Percentiles rank a stretch among this genome's conserved stretches.
Conservation (phyloP, 164 flowering plant species). For the Dillenia turbinata region DNA sequence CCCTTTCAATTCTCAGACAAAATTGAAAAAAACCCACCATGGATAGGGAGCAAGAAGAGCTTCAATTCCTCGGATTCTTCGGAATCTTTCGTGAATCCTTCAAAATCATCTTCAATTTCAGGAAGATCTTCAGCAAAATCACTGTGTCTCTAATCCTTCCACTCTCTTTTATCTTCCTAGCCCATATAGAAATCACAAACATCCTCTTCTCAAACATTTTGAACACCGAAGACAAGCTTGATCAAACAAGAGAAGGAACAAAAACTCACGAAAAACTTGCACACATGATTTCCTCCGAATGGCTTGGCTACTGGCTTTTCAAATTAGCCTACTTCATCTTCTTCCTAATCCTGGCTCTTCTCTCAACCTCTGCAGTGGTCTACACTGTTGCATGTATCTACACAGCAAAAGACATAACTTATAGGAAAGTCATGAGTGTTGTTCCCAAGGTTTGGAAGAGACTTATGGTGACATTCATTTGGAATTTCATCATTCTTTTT, state of each 20-base stretch:
- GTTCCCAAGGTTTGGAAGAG: slow-evolving; percentile 61
- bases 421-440: slow-evolving; percentile 36
- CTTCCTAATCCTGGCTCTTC: slow-evolving; percentile 29
- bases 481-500: slow-evolving; percentile 23
- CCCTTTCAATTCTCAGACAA: too few relatives aligned
- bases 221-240: slow-evolving; percentile 1
- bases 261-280: too few relatives aligned
- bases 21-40: not conserved
- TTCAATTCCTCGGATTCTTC: slow-evolving; percentile 21
- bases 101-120: slow-evolving; percentile 19
- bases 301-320: slow-evolving; percentile 25
- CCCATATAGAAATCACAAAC: slow-evolving; percentile 12
- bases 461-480: slow-evolving; percentile 48
- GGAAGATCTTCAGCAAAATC: slow-evolving; percentile 23
- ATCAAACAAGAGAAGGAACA: too few relatives aligned
- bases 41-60: slow-evolving; percentile 26
- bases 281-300: too few relatives aligned
- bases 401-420: slow-evolving; percentile 32
- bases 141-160: slow-evolving; percentile 23
- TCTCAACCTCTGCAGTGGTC: slow-evolving; percentile 42
- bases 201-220: slow-evolving; percentile 12
- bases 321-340: slow-evolving; percentile 25
- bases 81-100: slow-evolving; percentile 24
- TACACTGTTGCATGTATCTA: slow-evolving; percentile 47
- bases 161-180: slow-evolving; percentile 22